phyloP scores from a whole-genome alignment of 2,329 filamentous ascomycete genomes.

The Fusarium palustre region DNA sequence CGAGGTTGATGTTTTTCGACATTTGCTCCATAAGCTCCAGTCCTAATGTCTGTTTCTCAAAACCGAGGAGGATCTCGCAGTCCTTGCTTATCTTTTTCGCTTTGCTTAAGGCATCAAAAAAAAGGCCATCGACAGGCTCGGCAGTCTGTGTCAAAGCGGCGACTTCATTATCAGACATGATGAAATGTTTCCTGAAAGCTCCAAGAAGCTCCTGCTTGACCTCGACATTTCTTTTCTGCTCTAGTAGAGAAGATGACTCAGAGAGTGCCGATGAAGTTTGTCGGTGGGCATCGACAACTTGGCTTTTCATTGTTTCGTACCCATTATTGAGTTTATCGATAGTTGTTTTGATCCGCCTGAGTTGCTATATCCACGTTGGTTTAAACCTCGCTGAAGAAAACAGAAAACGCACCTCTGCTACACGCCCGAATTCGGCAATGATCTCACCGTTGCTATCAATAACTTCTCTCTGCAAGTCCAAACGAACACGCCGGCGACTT shows the following conservation, averaged over 20 bases:
- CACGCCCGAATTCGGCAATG: constrained; percentile 86
- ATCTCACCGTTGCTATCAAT: constrained; percentile 93
- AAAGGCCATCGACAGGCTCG: constrained; percentile 85
- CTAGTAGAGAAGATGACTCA: constrained; percentile 80
- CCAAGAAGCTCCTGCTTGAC: constrained; percentile 81
- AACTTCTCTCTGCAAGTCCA: constrained; percentile 90
- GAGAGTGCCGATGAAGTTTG: constrained; percentile 80
- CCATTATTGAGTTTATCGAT: constrained; percentile 82
- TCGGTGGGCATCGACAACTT: constrained; percentile 79
- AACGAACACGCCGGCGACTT: constrained; percentile 79
- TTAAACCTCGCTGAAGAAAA: constrained; percentile 3
- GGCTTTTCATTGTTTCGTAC: constrained; percentile 82
- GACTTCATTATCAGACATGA: constrained; percentile 84
- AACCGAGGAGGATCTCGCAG: constrained; percentile 88
- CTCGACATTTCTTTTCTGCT: constrained; percentile 79
- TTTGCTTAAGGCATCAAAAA: constrained; percentile 81
- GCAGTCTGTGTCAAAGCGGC: constrained; percentile 79
- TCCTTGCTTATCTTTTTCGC: constrained; percentile 90
- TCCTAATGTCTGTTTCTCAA: constrained; percentile 88
- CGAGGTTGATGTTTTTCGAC: constrained; percentile 85
- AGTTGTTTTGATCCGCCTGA: constrained; percentile 83
- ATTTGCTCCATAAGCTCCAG: constrained; percentile 92
- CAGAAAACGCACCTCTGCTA: constrained; percentile 78
- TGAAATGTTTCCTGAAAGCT: constrained; percentile 84
- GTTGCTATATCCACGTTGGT: constrained; percentile 71